Percentiles rank a stretch among this genome's conserved stretches.
Evolutionary conservation across 495 filamentous ascomycete genomes (phyloP).

Genomic region (Podospora anserina): DNA sequence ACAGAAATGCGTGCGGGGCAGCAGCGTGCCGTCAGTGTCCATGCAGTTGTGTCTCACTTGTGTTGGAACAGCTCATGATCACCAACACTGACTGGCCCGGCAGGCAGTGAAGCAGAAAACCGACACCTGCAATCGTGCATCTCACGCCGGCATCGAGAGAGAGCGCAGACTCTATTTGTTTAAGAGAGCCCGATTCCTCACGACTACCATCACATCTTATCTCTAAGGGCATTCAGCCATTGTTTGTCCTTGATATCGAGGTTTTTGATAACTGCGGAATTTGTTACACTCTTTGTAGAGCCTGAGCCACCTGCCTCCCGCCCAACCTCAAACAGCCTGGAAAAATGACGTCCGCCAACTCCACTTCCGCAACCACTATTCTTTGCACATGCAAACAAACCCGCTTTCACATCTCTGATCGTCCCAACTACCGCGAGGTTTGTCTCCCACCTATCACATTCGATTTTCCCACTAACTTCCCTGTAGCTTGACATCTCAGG

Average conservation of each 20-base stretch:
- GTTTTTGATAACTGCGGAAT: neutral
- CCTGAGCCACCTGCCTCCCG: neutral
- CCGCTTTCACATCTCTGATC: slow-evolving; percentile 52
- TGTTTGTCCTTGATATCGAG: neutral
- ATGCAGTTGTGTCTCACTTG: neutral
- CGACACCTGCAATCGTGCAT: neutral
- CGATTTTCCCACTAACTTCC: neutral
- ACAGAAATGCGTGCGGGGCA: neutral
- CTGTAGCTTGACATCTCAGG: slow-evolving; percentile 64
- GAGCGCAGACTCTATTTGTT: neutral
- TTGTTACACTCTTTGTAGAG: neutral
- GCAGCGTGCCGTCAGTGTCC: neutral
- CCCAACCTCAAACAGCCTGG: neutral
- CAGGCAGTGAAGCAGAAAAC: neutral
- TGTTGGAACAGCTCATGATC: neutral
- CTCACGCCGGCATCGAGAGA: too few species aligned
- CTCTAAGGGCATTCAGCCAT: neutral
- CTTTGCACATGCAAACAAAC: slow-evolving; percentile 56
- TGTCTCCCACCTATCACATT: neutral
- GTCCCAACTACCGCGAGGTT: slow-evolving; percentile 52
- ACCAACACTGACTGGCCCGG: neutral
- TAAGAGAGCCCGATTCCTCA: neutral
- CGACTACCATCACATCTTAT: neutral
- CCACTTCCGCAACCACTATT: slow-evolving; percentile 49
- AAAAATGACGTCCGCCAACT: slow-evolving; percentile 47